phyloP scores from a whole-genome alignment of 192 early-diverging fungal species.

The Entomortierella parvispora region DNA sequence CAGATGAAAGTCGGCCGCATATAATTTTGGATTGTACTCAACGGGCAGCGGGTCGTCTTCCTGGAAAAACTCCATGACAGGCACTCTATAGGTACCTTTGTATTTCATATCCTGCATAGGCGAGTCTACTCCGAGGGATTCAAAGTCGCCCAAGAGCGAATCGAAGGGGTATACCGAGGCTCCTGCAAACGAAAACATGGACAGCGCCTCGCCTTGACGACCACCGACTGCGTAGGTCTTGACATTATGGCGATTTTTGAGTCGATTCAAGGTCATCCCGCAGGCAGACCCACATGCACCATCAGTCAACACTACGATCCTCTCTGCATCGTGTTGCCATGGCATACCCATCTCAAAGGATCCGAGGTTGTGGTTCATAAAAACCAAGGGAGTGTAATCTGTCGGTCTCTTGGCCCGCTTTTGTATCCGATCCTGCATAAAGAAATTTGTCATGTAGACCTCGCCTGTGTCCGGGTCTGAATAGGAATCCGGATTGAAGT shows the following conservation, averaged over 20 bases:
- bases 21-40: constrained; percentile 34
- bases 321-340: constrained; percentile 24
- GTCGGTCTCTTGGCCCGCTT: constrained; percentile 3
- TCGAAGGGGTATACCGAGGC: constrained; percentile 34
- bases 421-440: constrained; percentile 17
- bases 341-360: constrained; percentile 33
- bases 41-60: constrained; percentile 22
- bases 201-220: constrained; percentile 22
- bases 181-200: constrained; percentile 37
- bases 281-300: constrained; percentile 42
- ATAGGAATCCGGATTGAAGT: constrained; percentile 36
- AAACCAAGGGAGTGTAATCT: constrained; percentile 11
- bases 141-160: constrained; percentile 16
- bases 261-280: constrained; percentile 47
- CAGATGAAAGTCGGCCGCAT: constrained; percentile 37
- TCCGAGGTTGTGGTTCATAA: constrained; percentile 37
- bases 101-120: constrained; percentile 25
- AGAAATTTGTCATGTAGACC: constrained; percentile 20
- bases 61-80: constrained; percentile 43
- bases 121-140: constrained; percentile 23
- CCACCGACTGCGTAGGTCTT: constrained; percentile 43
- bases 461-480: constrained; percentile 5
- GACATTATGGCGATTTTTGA: constrained; percentile 40
- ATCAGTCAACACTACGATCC: constrained; percentile 41
- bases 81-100: constrained; percentile 40